A percentile compares a stretch with the other conserved stretches of the same genome.
phyloP scores from a whole-genome alignment of 495 filamentous ascomycete species.

The Hypomontagnella submonticulosa region DNA sequence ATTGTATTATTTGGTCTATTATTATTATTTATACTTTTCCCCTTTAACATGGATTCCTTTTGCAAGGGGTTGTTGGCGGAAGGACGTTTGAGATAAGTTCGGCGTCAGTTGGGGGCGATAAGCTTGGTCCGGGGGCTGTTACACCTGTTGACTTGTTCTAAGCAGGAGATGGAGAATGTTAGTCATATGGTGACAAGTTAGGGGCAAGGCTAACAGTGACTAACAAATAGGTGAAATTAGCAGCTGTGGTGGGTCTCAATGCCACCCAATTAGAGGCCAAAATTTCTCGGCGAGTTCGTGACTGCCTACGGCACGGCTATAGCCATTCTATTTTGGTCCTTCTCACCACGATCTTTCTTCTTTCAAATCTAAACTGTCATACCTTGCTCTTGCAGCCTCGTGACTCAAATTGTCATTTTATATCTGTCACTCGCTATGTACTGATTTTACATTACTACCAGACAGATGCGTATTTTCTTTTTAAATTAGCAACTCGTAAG shows the following conservation, averaged over 20 bases:
- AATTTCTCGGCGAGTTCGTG: background rate
- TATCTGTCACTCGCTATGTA: constrained; percentile 6
- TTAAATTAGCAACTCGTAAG: background rate
- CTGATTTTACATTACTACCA: background rate
- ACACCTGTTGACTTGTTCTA: background rate
- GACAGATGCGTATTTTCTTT: background rate
- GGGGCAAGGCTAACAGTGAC: background rate
- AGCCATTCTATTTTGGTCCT: background rate
- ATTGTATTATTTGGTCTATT: no score
- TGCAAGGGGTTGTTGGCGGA: no score
- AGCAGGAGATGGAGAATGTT: constrained; percentile 5
- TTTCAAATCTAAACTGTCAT: background rate
- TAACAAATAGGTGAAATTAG: constrained; percentile 18
- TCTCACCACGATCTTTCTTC: background rate
- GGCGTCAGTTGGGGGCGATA: constrained; percentile 4
- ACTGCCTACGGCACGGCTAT: background rate
- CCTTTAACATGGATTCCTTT: background rate
- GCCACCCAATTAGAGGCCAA: constrained; percentile 7
- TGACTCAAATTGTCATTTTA: background rate
- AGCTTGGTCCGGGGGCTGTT: background rate
- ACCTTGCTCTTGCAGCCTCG: background rate
- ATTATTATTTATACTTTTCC: constrained; percentile 1
- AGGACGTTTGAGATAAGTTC: background rate
- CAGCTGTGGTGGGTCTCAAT: background rate
- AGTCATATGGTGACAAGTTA: background rate